Evolutionary conservation across 2,329 filamentous ascomycete species (phyloP).

Genomic region (Septoria petroselini): DNA sequence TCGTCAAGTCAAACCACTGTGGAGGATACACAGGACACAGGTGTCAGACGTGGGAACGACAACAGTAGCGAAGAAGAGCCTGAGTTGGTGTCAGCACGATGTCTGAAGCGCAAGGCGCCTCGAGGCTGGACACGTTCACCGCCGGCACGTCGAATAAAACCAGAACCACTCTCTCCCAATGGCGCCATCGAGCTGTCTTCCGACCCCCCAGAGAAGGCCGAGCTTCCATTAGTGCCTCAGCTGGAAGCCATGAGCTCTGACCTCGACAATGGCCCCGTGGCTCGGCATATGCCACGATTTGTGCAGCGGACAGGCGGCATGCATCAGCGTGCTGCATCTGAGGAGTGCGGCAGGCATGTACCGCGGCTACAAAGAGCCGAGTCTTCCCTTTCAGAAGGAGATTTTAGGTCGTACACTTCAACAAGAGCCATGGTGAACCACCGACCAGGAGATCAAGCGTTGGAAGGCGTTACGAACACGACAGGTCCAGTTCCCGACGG

Average conservation of each 20-base stretch:
- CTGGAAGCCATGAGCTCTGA: slow-evolving; percentile 5
- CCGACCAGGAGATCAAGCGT: not conserved
- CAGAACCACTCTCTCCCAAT: slow-evolving; percentile 28
- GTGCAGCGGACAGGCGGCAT: slow-evolving; percentile 21
- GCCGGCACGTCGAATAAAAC: slow-evolving; percentile 30
- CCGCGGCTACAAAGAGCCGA: slow-evolving; percentile 15
- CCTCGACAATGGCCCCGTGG: not conserved
- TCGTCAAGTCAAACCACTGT: slow-evolving; percentile 48
- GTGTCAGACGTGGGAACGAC: slow-evolving; percentile 5
- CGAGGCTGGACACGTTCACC: slow-evolving; percentile 23
- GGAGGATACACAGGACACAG: slow-evolving; percentile 20
- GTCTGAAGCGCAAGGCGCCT: slow-evolving; percentile 45
- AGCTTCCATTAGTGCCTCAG: not conserved
- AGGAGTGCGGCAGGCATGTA: slow-evolving; percentile 19
- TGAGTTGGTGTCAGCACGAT: slow-evolving; percentile 43
- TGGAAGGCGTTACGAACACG: not conserved
- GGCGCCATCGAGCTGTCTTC: slow-evolving; percentile 40
- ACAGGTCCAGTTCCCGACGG: not conserved
- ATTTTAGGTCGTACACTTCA: not conserved
- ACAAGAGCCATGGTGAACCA: not conserved
- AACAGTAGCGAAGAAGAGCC: slow-evolving; percentile 41
- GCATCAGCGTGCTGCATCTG: slow-evolving; percentile 25
- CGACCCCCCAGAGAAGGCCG: slow-evolving; percentile 27
- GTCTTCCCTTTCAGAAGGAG: slow-evolving; percentile 30
- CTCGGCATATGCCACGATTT: slow-evolving; percentile 36